Conservation (phyloP, 495 filamentous ascomycete genomes). For the Zalerion maritima region DNA sequence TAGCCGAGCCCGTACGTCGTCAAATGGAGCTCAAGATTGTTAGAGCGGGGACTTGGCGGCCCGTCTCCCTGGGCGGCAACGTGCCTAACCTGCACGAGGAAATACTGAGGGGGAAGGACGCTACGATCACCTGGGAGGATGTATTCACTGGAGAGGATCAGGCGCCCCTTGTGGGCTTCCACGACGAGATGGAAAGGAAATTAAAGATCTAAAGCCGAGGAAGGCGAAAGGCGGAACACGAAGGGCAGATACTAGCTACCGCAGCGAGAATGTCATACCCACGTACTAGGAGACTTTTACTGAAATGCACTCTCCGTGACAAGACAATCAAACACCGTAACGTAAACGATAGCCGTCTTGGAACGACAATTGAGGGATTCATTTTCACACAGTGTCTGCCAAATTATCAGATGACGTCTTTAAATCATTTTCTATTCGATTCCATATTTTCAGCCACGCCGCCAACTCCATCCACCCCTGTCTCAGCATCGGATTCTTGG, state of each 20-base stretch:
- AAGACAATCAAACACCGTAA: too few relatives aligned
- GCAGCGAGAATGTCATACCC: slow-evolving; percentile 7
- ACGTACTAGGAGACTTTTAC: too few relatives aligned
- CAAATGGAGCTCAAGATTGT: slow-evolving; percentile 90
- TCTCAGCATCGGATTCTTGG: too few relatives aligned
- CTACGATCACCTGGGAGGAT: slow-evolving; percentile 76
- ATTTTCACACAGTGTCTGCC: too few relatives aligned
- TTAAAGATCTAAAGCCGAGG: slow-evolving; percentile 33
- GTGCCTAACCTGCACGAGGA: slow-evolving; percentile 51
- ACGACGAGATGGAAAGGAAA: slow-evolving; percentile 88
- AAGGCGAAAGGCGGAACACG: not conserved
- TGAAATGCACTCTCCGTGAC: too few relatives aligned
- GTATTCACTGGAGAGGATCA: slow-evolving; percentile 62
- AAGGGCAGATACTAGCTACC: not conserved
- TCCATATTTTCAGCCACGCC: too few relatives aligned
- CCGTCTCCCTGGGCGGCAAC: slow-evolving; percentile 27
- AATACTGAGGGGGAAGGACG: slow-evolving; percentile 66
- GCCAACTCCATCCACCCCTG: too few relatives aligned
- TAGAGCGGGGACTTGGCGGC: slow-evolving; percentile 37
- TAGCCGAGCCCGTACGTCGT: slow-evolving; percentile 85
- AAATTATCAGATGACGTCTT: too few relatives aligned
- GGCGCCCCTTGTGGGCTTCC: slow-evolving; percentile 54
- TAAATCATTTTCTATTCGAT: too few relatives aligned
- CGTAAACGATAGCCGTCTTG: too few relatives aligned
- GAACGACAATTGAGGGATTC: too few relatives aligned